Conservation (phyloP, 2,329 filamentous ascomycete species). For the Stagonosporopsis vannaccii region DNA sequence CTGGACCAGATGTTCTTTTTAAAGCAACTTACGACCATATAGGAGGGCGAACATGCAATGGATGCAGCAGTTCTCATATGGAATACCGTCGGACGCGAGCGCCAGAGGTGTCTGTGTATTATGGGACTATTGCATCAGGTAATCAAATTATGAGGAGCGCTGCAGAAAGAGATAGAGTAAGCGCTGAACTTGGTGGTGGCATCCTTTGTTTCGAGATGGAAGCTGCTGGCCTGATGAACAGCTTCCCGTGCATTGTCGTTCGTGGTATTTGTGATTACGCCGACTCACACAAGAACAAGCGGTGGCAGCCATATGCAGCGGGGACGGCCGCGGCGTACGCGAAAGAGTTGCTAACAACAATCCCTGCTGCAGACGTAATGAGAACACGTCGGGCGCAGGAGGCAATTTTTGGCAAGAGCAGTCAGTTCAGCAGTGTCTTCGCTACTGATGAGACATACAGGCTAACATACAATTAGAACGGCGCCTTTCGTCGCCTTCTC, state of each 20-base stretch:
- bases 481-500: background rate
- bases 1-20: constrained; percentile 10
- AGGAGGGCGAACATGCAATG: background rate
- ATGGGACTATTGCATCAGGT: constrained; percentile 18
- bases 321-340: constrained; percentile 1
- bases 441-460: background rate
- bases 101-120: constrained; percentile 8
- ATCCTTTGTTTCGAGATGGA: constrained; percentile 7
- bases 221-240: constrained; percentile 5
- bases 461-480: background rate
- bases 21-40: constrained; percentile 3
- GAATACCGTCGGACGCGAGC: background rate
- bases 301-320: constrained; percentile 6
- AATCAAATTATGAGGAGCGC: constrained; percentile 17
- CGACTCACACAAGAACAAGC: constrained; percentile 8
- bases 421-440: background rate
- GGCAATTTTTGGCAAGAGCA: background rate
- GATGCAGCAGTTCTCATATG: background rate
- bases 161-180: constrained; percentile 7
- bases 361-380: constrained; percentile 2
- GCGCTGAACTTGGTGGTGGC: constrained; percentile 1
- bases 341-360: constrained; percentile 5
- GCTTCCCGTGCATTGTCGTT: constrained; percentile 4
- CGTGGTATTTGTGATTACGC: constrained; percentile 9
- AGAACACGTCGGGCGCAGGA: background rate